A percentile compares a stretch with the other conserved stretches of the same genome.
Evolutionary conservation across 345 rosid genomes (phyloP).

Genomic region (Triadica sebifera): DNA sequence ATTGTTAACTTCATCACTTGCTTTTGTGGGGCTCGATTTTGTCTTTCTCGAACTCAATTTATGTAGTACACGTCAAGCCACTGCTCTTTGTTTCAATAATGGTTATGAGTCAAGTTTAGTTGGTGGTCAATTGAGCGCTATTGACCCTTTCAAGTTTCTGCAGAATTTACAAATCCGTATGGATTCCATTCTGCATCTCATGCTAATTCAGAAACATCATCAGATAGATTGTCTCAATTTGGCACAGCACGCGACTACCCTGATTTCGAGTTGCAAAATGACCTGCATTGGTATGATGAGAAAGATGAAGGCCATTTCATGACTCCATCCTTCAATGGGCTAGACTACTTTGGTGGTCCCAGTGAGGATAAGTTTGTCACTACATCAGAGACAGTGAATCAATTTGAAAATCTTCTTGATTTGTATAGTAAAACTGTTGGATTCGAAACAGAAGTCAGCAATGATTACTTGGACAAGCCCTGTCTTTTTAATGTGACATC

Average conservation of each 20-base stretch:
- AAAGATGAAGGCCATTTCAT: conserved; percentile 64
- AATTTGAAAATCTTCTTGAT: conserved; percentile 35
- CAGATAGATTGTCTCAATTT: conserved; percentile 71
- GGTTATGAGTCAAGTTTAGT: not conserved
- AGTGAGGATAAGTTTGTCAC: conserved; percentile 78
- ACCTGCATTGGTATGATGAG: conserved; percentile 52
- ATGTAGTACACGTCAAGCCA: not conserved
- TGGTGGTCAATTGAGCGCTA: not conserved
- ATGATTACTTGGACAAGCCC: conserved; percentile 54
- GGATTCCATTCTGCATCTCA: conserved; percentile 62
- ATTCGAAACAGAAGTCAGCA: conserved; percentile 37
- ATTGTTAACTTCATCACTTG: too few species aligned
- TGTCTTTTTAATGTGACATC: conserved; percentile 34
- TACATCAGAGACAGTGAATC: conserved; percentile 40
- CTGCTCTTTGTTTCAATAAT: not conserved
- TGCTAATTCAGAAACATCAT: conserved; percentile 58
- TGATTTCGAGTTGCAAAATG: conserved; percentile 63
- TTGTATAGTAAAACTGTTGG: conserved; percentile 41
- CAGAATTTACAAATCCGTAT: conserved; percentile 87
- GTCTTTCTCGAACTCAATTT: too few species aligned
- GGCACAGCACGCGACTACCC: conserved; percentile 81
- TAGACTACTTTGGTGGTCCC: conserved; percentile 57
- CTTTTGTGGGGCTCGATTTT: too few species aligned
- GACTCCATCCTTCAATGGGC: conserved; percentile 60
- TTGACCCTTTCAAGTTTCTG: conserved; percentile 17